These are phyloP conservation scores for Leucosporidium creatinivorum DNA, from an alignment of 768 basidiomycete species.

Conservation along the genomic window DNA sequence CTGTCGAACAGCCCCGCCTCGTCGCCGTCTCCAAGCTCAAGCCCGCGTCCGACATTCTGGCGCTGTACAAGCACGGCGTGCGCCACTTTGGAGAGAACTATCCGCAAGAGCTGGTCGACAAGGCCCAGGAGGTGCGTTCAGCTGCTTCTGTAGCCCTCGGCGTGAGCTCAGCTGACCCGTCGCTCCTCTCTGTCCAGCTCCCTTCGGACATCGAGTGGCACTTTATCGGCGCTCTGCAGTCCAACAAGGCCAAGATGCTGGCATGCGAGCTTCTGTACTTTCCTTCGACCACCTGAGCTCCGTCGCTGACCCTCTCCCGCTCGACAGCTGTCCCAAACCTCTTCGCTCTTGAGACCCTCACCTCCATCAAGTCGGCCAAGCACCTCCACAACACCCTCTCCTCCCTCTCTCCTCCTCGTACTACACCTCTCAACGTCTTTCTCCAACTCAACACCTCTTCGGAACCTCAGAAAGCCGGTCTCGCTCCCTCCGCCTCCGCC, in stretches of 20 bases:
- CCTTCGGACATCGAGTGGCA: conserved; percentile 87
- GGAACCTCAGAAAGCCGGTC: conserved; percentile 84
- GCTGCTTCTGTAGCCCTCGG: not conserved
- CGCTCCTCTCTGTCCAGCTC: conserved; percentile 50
- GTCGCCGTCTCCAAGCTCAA: conserved; percentile 93
- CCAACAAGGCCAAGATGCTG: conserved; percentile 84
- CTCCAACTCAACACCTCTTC: conserved; percentile 92
- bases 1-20: conserved; percentile 49
- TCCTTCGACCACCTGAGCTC: not conserved
- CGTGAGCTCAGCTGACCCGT: not conserved
- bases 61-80: conserved; percentile 71
- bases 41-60: conserved; percentile 74
- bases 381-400: conserved; percentile 65
- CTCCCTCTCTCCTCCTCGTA: conserved; percentile 68
- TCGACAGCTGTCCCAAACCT: conserved; percentile 75
- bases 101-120: conserved; percentile 83
- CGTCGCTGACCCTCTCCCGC: not conserved
- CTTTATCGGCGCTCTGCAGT: conserved; percentile 88
- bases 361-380: conserved; percentile 70
- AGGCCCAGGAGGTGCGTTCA: conserved; percentile 59
- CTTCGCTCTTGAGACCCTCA: conserved; percentile 73
- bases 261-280: conserved; percentile 52
- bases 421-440: conserved; percentile 72
- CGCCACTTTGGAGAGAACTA: conserved; percentile 97
- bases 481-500: conserved; percentile 51